Conservation (phyloP, 257 asterid species). For the Fraxinus pennsylvanica region DNA sequence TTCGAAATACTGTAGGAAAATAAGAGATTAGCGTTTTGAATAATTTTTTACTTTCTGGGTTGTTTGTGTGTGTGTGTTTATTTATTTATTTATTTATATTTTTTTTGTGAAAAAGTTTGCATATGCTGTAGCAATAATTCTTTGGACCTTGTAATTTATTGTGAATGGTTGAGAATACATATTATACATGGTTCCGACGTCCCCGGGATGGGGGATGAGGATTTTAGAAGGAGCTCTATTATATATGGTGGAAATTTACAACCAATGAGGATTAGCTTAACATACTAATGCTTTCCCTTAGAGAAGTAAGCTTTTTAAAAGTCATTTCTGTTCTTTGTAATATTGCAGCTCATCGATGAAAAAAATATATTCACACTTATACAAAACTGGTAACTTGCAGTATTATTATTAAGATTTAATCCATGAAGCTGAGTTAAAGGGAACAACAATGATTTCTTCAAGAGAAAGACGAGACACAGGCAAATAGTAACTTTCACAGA, state of each 20-base stretch:
- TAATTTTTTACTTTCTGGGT: background rate
- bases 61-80: background rate
- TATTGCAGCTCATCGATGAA: background rate
- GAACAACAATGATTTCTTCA: background rate
- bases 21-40: no score
- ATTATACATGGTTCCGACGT: background rate
- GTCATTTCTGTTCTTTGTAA: background rate
- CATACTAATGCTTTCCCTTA: background rate
- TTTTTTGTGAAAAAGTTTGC: background rate
- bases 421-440: background rate
- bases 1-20: background rate
- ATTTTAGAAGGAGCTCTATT: background rate
- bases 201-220: background rate
- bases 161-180: background rate
- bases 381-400: background rate
- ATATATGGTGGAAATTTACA: background rate
- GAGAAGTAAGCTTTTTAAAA: background rate
- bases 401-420: background rate
- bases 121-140: background rate
- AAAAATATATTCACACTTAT: background rate
- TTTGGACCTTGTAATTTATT: background rate
- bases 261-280: background rate
- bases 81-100: no score
- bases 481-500: background rate
- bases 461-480: background rate